Evolutionary conservation across 2,329 filamentous ascomycete genomes (phyloP), one percentile per base, ranked within the genome.

Genomic region (Talaromyces rugulosus): DNA sequence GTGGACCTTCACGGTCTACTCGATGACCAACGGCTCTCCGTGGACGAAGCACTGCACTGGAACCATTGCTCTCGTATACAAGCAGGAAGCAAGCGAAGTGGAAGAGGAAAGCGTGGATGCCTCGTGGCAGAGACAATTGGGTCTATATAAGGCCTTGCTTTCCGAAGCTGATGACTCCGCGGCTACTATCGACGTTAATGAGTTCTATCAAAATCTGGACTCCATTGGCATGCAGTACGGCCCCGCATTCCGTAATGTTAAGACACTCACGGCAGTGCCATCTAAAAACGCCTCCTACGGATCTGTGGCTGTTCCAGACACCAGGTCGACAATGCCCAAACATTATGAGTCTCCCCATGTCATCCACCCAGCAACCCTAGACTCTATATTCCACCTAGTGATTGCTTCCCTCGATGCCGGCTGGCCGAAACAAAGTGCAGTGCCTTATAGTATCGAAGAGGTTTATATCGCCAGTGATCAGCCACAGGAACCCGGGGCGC

Each of bases 341-440:
- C 65, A 66, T 1, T 72, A 68, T 61, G 62, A 71, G 44, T 68
- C 72, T 52, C 60, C 69, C 1, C 73, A 76, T 62, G 33, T 75
- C 3, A 72, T 77, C 28, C 75, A 77, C 18, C 75, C 75, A 12
- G 66, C 69, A 8, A 75, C 74, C 2, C 66, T 77, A 58, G 74
- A 77, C 31, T 70, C 65, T 51, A 69, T 75, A 60, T 68, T 77
- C 14, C 72, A 74, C 30, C 67, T 69, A 5, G 61, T 71, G 7
- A 59, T 70, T 30, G 69, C 71, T 42, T 55, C 65, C 34, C 66
- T 62, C 11, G 63, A 66, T 5, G 62, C 64, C 11, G 33, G 64
- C 5, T 64, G 59, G 3, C 54, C 74, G 2, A 60, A 66, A n/a
- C 59, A 63, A 23, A 65, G 70, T 2, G 66, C 68, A 58, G 58